Evolutionary conservation across 768 basidiomycete genomes (phyloP).

Genomic region (Epithele typhae): DNA sequence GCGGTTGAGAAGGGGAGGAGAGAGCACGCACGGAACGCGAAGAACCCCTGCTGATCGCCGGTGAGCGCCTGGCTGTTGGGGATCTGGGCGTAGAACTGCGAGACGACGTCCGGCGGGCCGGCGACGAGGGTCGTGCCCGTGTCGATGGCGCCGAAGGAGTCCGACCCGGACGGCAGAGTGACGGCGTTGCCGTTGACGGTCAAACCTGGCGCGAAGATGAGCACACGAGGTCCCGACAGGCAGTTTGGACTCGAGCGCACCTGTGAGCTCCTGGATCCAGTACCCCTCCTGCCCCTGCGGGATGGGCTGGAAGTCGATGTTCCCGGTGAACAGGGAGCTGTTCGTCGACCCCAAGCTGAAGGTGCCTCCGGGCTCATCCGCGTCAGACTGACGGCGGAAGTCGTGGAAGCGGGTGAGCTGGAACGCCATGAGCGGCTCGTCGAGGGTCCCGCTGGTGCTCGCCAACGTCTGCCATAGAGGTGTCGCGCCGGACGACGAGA

Average conservation of each 20-base stretch:
- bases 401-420: constrained; percentile 61
- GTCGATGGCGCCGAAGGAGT: constrained; percentile 80
- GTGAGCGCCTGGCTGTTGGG: constrained; percentile 59
- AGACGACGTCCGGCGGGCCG: constrained; percentile 61
- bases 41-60: constrained; percentile 73
- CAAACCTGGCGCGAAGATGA: constrained; percentile 37
- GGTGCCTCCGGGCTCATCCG: constrained; percentile 70
- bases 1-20: not conserved
- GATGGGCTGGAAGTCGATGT: constrained; percentile 76
- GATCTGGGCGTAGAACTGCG: constrained; percentile 67
- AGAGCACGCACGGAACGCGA: constrained; percentile 62
- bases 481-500: constrained; percentile 64
- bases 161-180: constrained; percentile 39
- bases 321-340: constrained; percentile 68
- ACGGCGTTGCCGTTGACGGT: constrained; percentile 55
- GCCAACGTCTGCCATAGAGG: constrained; percentile 88
- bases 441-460: constrained; percentile 48
- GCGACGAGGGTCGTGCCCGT: constrained; percentile 95
- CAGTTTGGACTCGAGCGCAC: constrained; percentile 29
- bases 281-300: constrained; percentile 54
- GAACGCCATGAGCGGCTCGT: constrained; percentile 75
- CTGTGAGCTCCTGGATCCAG: constrained; percentile 73
- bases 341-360: constrained; percentile 72
- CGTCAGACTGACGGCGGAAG: constrained; percentile 22
- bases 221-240: not conserved